Percentiles rank a stretch among this genome's conserved stretches.
These are phyloP conservation scores for Phaeophleospora eucalypticola DNA, from an alignment of 2,329 filamentous ascomycete species.

Conservation along the genomic window DNA sequence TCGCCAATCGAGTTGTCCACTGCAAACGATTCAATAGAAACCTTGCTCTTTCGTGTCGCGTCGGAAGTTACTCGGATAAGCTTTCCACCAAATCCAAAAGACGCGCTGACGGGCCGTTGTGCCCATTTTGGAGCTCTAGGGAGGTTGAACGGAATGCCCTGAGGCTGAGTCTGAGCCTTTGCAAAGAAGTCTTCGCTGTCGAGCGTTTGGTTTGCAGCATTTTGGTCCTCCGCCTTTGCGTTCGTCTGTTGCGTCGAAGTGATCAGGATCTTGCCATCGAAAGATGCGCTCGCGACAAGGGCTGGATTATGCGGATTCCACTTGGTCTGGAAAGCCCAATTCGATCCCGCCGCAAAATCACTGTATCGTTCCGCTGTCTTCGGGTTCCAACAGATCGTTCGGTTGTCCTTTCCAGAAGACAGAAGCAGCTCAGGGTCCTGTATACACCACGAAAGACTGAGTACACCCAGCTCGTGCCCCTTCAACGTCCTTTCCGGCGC, in stretches of 20 bases:
- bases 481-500: conserved; percentile 82
- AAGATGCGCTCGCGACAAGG: conserved; percentile 89
- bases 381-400: conserved; percentile 93
- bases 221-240: conserved; percentile 61
- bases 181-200: conserved; percentile 97
- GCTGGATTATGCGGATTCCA: conserved; percentile 93
- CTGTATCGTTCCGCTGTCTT: conserved; percentile 82
- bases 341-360: conserved; percentile 96
- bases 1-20: conserved; percentile 81
- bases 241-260: conserved; percentile 95
- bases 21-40: conserved; percentile 82
- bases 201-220: conserved; percentile 59
- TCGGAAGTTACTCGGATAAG: conserved; percentile 73
- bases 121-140: conserved; percentile 85
- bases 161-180: conserved; percentile 84
- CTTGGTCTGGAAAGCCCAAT: conserved; percentile 95
- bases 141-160: conserved; percentile 83
- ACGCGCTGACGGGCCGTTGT: conserved; percentile 75
- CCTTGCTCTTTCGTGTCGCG: conserved; percentile 62
- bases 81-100: conserved; percentile 95
- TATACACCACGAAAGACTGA: conserved; percentile 91
- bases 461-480: conserved; percentile 89
- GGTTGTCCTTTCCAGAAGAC: conserved; percentile 94
- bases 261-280: conserved; percentile 91
- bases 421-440: conserved; percentile 86